Evolutionary conservation across 352 stramenopile genomes (phyloP), one percentile per base, ranked within the genome.

Genomic region (Globisporangium solare): DNA sequence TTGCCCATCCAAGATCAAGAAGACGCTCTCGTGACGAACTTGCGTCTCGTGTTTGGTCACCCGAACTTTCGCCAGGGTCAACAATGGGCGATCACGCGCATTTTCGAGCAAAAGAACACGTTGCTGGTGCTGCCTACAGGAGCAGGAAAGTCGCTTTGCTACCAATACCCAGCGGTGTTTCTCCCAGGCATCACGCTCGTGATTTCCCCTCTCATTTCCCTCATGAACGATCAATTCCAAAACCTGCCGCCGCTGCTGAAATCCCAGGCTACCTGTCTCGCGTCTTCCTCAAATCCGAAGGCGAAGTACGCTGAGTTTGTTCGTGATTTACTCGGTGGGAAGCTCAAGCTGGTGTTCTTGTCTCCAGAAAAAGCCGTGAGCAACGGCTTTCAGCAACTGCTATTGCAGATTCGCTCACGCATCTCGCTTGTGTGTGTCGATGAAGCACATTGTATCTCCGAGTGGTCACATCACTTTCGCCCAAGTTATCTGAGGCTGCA

Each of bases 131-230:
- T 98, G 21, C 94, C 97, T 5, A 99, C 97, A 12, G 98, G 98
- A 22, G 94, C 95, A 20, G 98, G 98, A 58, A 99, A 99, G 70
- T 98, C 91, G 37, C 77, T 99, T 2, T 99, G 94, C 61, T 99
- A 99, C 68, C 96, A 99, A 50, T 85, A 99, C 20, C 97, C 79
- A 3, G 80, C 80, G 10, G 56, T 92, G 17, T 90, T 94, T 51
- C 67, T 92, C 6, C 73, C 80, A 2, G 94, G 94, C 10, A 72
- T 98, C 6, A 97, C 90, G 3, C 64, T 98, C 40, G 92, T 98
- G 6, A 87, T 98, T 18, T 97, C 88, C 7, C 94, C 94, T 11
- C 74, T 98, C 8, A 87, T 98, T 24, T 89, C 91, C 22, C 75
- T 98, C 37, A 98, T 98, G 84, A 87, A 96, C 54, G 92, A 98